These are phyloP conservation scores for Ophiocordyceps robertsii DNA, from an alignment of 2,329 filamentous ascomycete species.

Conservation along the genomic window DNA sequence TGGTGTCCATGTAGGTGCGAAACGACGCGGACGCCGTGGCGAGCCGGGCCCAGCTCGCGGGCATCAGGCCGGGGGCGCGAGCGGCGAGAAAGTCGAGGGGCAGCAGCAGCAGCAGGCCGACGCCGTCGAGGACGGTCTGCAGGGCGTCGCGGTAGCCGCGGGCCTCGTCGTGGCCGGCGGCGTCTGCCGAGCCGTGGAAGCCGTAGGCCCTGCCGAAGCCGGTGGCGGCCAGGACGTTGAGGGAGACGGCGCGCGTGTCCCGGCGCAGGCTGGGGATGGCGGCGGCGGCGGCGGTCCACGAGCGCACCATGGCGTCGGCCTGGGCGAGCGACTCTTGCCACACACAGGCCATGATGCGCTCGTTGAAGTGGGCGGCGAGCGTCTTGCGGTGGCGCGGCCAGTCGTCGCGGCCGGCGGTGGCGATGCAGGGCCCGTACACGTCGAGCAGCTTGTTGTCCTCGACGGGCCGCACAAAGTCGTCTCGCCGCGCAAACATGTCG, in stretches of 20 bases:
- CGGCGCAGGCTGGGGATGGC: background rate
- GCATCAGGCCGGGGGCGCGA: background rate
- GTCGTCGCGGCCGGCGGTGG: constrained; percentile 1
- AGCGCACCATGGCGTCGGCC: background rate
- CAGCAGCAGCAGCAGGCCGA: background rate
- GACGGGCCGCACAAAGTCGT: constrained; percentile 2
- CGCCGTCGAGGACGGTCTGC: background rate
- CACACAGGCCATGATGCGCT: background rate
- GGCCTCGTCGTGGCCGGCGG: background rate
- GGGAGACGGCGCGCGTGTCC: background rate
- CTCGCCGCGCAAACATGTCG: background rate
- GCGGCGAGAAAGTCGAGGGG: background rate
- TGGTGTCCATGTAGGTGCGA: background rate
- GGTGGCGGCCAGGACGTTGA: background rate
- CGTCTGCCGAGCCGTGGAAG: background rate
- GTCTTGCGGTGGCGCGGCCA: constrained; percentile 2
- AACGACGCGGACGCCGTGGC: background rate
- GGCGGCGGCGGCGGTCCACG: background rate
- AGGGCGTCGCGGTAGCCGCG: background rate
- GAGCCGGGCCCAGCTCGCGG: background rate
- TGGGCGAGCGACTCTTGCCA: background rate
- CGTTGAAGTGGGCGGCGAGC: background rate
- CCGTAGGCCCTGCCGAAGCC: background rate
- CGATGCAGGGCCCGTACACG: constrained; percentile 1
- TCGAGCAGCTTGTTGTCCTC: constrained; percentile 1